Base-by-base conservation (phyloP, 805 yeast species). In the Candida maris region DNA sequence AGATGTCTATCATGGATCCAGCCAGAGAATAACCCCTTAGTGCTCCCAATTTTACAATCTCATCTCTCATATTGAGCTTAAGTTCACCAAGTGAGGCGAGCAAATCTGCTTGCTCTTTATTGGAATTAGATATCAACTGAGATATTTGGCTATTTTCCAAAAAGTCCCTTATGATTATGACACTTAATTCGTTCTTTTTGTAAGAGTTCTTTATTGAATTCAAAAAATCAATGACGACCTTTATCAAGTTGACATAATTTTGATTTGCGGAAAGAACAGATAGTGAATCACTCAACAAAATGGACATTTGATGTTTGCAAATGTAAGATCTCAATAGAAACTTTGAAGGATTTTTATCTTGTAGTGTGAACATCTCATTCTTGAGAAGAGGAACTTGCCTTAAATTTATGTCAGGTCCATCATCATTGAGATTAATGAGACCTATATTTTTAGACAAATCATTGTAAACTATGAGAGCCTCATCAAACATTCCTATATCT, bases 401-500 rank as follows among this genome's bases (percentile, higher is more conserved):
- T 6, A 18, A 8, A 7, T 10, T 13, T 3, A 38, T 37, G 8
- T 28, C 21, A 1, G 40, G 43, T n/a, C 53, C 41, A 4, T 56
- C 58, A 13, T 49, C 44, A 4, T 10, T 36, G 8, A 38, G 18
- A 5, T 36, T 34, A 5, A 56, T 22, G n/a, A 22, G 34, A 4
- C 45, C 49, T 9, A 50, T 36, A 1, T n/a, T 15, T 6, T 34
- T 20, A 17, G 67, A 65, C 5, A 84, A 48, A 19, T 62, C 64
- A 21, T 73, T 71, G 44, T 77, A 81, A 16, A 72, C 68, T 3
- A 54, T 59, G 23, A 81, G 52, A 0, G 91, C 70, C 35, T 84
- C 89, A 19, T 80, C 82, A 18, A 66, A 57, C 17, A 83, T 68
- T 18, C 71, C 69, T 62, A 85, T 66, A 30, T 72, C 72, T 37